Base-by-base conservation (phyloP, 1,139 yeast species). In the Yamadazyma siamensis region DNA sequence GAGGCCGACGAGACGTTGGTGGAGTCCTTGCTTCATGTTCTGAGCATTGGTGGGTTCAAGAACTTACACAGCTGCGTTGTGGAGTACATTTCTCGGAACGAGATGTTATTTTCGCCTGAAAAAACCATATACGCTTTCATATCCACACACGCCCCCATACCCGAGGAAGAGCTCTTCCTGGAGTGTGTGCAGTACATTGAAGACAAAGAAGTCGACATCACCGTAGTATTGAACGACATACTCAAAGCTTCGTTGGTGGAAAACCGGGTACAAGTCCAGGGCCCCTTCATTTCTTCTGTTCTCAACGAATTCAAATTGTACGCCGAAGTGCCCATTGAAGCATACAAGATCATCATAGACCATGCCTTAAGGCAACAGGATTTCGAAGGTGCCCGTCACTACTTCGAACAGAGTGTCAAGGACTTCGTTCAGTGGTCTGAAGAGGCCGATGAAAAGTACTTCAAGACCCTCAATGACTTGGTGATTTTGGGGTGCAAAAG, bases 391-490 rank as follows among this genome's bases (percentile, higher is more conserved):
- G 71, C 72, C 1, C 34, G 53, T 12, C 39, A 52, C 13, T 38
- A 63, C 6, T 67, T 64, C 34, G 57, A 61, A 12, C 57, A 59
- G 27, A 62, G 71, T 40, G 29, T 60, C 9, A 38, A 39, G 5
- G 36, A 47, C 3, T 38, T 42, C 10, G 41, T 46, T 2, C 50
- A 54, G 18, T 68, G 74, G 74, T 38, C 55, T 4, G 46, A 49
- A 6, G 50, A 47, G 10, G 24, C 38, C 2, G 65, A 62, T 28
- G 71, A 71, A 2, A 34, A 52, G 1, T 40, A 59, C 6, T 36
- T 47, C 6, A 44, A 43, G 8, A 56, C 71, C 0, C 46, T 68
- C 32, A 65, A 63, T 40, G 53, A 56, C 26, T 46, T 68, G 24
- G 52, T 65, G 12, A 46, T 56, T 4, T 24, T 50, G 2, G 24